phyloP scores from a whole-genome alignment of 768 basidiomycete species.

The Phlebiopsis flavidoalba region DNA sequence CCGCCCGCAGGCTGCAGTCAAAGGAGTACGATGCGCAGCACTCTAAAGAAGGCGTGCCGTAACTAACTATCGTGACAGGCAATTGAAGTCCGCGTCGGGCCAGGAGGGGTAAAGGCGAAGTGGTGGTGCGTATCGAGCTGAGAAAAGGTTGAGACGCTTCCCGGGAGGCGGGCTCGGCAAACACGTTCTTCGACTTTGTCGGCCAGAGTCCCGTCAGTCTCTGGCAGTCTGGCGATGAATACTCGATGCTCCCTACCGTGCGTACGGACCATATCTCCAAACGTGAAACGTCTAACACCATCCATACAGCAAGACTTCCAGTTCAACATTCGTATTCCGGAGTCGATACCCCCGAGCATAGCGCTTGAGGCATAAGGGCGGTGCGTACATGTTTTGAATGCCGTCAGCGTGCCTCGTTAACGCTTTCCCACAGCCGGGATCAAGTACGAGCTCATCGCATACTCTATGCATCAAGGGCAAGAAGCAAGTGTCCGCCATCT shows the following conservation, averaged over 20 bases:
- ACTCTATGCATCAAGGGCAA: conserved; percentile 84
- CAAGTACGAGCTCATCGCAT: conserved; percentile 85
- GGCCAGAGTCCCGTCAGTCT: conserved; percentile 78
- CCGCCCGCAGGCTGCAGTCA: conserved; percentile 77
- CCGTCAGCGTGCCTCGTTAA: not conserved
- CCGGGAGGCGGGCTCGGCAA: conserved; percentile 61
- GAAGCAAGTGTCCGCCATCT: conserved; percentile 41
- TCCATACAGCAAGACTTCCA: conserved; percentile 77
- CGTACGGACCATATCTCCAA: conserved; percentile 11
- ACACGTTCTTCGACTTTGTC: conserved; percentile 75
- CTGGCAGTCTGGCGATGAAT: conserved; percentile 80
- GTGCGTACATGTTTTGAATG: conserved; percentile 27
- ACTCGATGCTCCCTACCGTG: conserved; percentile 62
- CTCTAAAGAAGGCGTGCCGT: not conserved
- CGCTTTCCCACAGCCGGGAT: conserved; percentile 55
- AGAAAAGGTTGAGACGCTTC: conserved; percentile 78
- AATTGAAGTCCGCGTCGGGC: conserved; percentile 76
- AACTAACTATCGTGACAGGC: conserved; percentile 43
- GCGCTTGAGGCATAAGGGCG: conserved; percentile 73
- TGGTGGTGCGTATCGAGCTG: conserved; percentile 90
- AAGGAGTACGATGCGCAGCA: conserved; percentile 57
- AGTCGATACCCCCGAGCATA: conserved; percentile 84
- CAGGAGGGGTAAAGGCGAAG: conserved; percentile 79
- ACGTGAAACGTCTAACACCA: not conserved
- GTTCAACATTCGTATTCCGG: conserved; percentile 88